Base-by-base conservation (phyloP, 75 land plant species). In the Cupressus sempervirens region DNA sequence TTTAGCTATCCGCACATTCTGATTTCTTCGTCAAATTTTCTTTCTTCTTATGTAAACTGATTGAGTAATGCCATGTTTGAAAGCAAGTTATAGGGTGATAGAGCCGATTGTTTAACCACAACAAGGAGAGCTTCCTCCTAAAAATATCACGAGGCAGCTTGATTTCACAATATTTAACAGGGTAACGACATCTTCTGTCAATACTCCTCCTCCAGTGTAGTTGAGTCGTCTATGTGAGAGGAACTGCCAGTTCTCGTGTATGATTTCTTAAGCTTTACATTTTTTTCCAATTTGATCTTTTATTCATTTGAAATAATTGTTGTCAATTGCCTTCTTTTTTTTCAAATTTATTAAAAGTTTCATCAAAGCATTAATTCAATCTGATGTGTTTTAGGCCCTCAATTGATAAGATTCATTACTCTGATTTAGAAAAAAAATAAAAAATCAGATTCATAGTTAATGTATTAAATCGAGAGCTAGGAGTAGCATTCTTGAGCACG, bases 81-180 rank as follows among this genome's bases (percentile, higher is more conserved):
- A 18, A 82, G 53, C 8, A 8, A 32, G 30, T 43, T 10, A 14
- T 2, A 82, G 58, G 36, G 15, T 70, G 68, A 54, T 48, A 76
- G 40, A 72, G 83, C 54, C 65, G 35, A 3, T 15, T 50, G 84
- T 58, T 77, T 23, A 84, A 50, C 82, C 50, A 36, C 84, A 87
- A 48, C 26, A 84, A 32, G 62, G 86, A 82, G 94, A 93, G 58
- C 38, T 83, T 52, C 88, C 90, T 54, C 50, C 87, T 76, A 93
- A 86, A 86, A 93, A 93, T 89, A 90, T 89, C 7, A 92, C 85
- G 12, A 84, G 93, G 53, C 95, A 93, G 88, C 95, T 93, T 8
- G 95, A 92, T 88, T 92, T 93, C 85, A 90, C 94, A 11, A 18
- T 83, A 3, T 88, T 75, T 34, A 36, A 62, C 48, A 41, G 77